Conservation (phyloP, 768 basidiomycete species). For the Russula olivacea region DNA sequence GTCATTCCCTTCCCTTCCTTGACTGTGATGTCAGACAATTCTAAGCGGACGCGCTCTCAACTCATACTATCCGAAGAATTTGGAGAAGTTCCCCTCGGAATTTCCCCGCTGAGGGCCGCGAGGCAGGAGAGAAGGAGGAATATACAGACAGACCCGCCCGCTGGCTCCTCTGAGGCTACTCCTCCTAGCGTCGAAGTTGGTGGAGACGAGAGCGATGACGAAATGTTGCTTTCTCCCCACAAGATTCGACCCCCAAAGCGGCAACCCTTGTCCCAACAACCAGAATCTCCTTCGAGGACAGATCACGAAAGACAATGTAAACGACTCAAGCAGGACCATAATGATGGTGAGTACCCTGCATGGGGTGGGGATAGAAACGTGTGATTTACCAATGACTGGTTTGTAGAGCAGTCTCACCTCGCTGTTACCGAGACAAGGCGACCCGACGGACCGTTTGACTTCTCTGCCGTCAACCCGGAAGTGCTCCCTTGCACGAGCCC, state of each 20-base stretch:
- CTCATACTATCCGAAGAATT: conserved; percentile 13
- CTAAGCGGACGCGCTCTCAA: conserved; percentile 25
- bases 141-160: background rate
- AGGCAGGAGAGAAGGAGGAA: conserved; percentile 14
- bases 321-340: conserved; percentile 12
- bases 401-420: conserved; percentile 1
- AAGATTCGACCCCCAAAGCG: conserved; percentile 13
- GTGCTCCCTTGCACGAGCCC: background rate
- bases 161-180: background rate
- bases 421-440: background rate
- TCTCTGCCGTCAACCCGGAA: conserved; percentile 10
- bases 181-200: background rate
- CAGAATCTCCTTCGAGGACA: background rate
- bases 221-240: conserved; percentile 9
- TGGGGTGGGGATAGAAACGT: background rate
- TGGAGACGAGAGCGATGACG: conserved; percentile 9
- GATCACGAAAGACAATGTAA: conserved; percentile 6
- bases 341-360: conserved; percentile 2
- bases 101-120: conserved; percentile 22
- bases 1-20: background rate
- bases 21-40: conserved; percentile 13
- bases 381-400: background rate
- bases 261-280: background rate
- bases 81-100: conserved; percentile 10
- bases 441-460: conserved; percentile 23